Conservation (phyloP, 371 early-diverging fungal species). For the Actinomortierella wolfii region DNA sequence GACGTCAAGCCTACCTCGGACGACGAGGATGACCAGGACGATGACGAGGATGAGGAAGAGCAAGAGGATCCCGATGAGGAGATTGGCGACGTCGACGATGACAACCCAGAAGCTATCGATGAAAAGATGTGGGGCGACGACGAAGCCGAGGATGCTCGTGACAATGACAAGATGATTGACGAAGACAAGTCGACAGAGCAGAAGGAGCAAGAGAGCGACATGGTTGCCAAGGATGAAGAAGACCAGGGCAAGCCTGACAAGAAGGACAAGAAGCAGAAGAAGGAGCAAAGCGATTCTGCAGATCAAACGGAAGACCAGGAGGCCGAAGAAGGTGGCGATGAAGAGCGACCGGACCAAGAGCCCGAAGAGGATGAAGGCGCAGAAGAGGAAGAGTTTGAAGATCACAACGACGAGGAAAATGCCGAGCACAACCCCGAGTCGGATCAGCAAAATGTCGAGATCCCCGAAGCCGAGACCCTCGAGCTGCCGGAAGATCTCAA, state of each 20-base stretch:
- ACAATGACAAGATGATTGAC: slow-evolving; percentile 66
- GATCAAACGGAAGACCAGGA: slow-evolving; percentile 58
- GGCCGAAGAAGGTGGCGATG: slow-evolving; percentile 48
- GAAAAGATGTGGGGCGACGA: slow-evolving; percentile 97
- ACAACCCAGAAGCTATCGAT: slow-evolving; percentile 91
- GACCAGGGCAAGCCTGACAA: slow-evolving; percentile 50
- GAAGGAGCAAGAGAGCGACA: slow-evolving; percentile 62
- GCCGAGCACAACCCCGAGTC: slow-evolving; percentile 48
- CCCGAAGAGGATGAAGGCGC: slow-evolving; percentile 53
- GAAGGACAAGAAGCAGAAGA: slow-evolving; percentile 50
- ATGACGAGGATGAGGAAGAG: slow-evolving; percentile 59
- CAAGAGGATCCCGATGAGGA: slow-evolving; percentile 85
- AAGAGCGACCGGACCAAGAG: slow-evolving; percentile 29
- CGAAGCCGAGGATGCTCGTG: slow-evolving; percentile 73
- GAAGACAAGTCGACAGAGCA: slow-evolving; percentile 56
- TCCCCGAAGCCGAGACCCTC: slow-evolving; percentile 51
- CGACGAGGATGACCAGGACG: slow-evolving; percentile 68
- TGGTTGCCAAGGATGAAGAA: slow-evolving; percentile 71
- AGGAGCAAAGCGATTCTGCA: slow-evolving; percentile 51
- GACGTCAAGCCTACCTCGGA: slow-evolving; percentile 76
- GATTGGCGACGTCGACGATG: slow-evolving; percentile 88
- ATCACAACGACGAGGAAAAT: slow-evolving; percentile 51
- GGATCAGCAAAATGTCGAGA: slow-evolving; percentile 45
- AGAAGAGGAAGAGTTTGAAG: slow-evolving; percentile 54
- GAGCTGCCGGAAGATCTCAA: slow-evolving; percentile 52